Evolutionary conservation across 345 rosid species (phyloP).

Genomic region (Melaleuca quinquenervia): DNA sequence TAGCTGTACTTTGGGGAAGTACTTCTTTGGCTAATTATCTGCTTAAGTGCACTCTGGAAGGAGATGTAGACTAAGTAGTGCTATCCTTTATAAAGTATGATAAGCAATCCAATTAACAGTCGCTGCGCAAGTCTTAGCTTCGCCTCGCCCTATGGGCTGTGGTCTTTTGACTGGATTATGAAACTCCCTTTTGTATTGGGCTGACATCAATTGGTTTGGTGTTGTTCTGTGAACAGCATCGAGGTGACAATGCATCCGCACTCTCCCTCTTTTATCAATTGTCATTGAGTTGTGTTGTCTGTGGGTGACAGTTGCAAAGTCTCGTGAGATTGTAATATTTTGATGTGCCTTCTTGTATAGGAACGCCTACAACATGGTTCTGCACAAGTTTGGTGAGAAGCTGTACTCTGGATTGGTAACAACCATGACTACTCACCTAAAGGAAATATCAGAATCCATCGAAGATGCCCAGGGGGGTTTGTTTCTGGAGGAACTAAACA

Average conservation of each 20-base stretch:
- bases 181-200: background rate
- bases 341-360: conserved; percentile 21
- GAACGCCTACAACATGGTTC: conserved; percentile 98
- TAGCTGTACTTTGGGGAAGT: background rate
- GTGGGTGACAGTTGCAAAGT: background rate
- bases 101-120: background rate
- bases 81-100: background rate
- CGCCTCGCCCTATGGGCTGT: background rate
- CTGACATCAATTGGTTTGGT: background rate
- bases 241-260: background rate
- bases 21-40: background rate
- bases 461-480: conserved; percentile 94
- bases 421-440: conserved; percentile 89
- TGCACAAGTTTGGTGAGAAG: conserved; percentile 92
- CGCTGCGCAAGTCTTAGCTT: background rate
- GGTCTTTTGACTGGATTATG: background rate
- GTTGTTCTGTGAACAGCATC: background rate
- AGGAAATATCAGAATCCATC: conserved; percentile 59
- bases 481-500: conserved; percentile 82
- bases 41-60: background rate
- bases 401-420: conserved; percentile 68
- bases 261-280: background rate
- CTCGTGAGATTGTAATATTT: background rate
- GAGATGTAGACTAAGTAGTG: background rate
- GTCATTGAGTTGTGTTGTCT: background rate